Evolutionary conservation across 202 grass and related monocot species (phyloP).

Genomic region (Digitaria exilis): DNA sequence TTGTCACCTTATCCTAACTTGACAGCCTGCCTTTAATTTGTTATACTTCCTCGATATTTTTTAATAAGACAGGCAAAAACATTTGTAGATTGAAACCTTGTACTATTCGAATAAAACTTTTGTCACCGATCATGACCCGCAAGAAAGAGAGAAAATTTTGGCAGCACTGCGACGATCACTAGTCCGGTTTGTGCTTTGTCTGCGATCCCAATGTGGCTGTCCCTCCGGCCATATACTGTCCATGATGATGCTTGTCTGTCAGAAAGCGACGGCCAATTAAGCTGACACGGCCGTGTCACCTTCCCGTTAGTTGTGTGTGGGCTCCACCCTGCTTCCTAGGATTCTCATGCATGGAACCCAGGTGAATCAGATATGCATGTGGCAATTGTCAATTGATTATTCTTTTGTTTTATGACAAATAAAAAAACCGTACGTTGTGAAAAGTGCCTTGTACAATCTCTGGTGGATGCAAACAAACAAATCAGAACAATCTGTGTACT

Average conservation of each 20-base stretch:
- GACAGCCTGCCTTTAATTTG: too few relatives aligned
- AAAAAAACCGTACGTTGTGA: too few relatives aligned
- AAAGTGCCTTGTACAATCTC: too few relatives aligned
- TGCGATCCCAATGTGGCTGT: background rate
- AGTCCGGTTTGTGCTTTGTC: background rate
- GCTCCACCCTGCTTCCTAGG: background rate
- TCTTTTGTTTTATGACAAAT: too few relatives aligned
- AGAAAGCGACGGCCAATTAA: background rate
- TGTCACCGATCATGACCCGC: background rate
- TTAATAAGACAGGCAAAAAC: too few relatives aligned
- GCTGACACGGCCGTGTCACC: slow-evolving; percentile 17
- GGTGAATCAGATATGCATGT: background rate
- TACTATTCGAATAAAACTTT: too few relatives aligned
- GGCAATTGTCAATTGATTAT: too few relatives aligned
- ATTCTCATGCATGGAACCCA: background rate
- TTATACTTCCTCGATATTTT: too few relatives aligned
- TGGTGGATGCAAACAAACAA: too few relatives aligned
- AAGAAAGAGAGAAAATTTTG: background rate
- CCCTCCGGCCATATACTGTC: background rate
- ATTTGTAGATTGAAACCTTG: too few relatives aligned
- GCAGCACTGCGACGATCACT: background rate
- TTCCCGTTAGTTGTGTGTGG: background rate
- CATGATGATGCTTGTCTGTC: background rate
- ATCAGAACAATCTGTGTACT: too few relatives aligned
- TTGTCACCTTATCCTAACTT: background rate